A percentile compares a stretch with the other conserved stretches of the same genome.
These are phyloP conservation scores for Naganishia friedmannii DNA, from an alignment of 768 basidiomycete genomes.

Conservation along the genomic window DNA sequence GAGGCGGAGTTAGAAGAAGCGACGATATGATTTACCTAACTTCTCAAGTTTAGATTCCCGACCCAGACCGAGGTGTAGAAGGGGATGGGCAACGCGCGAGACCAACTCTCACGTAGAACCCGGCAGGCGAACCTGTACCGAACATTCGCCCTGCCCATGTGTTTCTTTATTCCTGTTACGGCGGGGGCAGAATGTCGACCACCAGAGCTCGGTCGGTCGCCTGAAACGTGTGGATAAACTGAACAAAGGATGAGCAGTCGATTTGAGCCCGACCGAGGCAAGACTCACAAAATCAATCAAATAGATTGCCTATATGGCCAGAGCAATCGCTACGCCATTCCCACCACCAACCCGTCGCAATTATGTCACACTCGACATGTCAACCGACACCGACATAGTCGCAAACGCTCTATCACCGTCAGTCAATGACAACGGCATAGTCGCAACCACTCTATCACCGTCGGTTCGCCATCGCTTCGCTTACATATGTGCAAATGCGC, in stretches of 20 bases:
- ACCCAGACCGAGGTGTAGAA: constrained; percentile 86
- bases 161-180: constrained; percentile 76
- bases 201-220: constrained; percentile 86
- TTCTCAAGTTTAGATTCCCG: too few relatives aligned
- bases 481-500: too few relatives aligned
- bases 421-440: too few relatives aligned
- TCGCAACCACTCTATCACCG: too few relatives aligned
- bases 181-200: constrained; percentile 74
- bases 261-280: too few relatives aligned
- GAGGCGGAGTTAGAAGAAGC: too few relatives aligned
- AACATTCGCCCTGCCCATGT: constrained; percentile 94
- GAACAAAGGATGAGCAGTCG: not conserved
- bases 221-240: constrained; percentile 60
- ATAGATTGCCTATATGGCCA: constrained; percentile 72
- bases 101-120: constrained; percentile 87
- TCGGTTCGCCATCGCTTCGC: too few relatives aligned
- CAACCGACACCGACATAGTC: too few relatives aligned
- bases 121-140: constrained; percentile 76
- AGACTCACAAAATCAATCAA: constrained; percentile 61
- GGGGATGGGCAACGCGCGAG: constrained; percentile 74
- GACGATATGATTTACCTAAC: too few relatives aligned
- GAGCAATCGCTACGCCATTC: constrained; percentile 62
- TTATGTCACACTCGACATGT: too few relatives aligned
- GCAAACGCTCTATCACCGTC: too few relatives aligned
- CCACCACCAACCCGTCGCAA: too few relatives aligned